Percentiles rank a stretch among this genome's conserved stretches.
phyloP scores from a whole-genome alignment of 345 rosid species.

The Sisymbrium irio region DNA sequence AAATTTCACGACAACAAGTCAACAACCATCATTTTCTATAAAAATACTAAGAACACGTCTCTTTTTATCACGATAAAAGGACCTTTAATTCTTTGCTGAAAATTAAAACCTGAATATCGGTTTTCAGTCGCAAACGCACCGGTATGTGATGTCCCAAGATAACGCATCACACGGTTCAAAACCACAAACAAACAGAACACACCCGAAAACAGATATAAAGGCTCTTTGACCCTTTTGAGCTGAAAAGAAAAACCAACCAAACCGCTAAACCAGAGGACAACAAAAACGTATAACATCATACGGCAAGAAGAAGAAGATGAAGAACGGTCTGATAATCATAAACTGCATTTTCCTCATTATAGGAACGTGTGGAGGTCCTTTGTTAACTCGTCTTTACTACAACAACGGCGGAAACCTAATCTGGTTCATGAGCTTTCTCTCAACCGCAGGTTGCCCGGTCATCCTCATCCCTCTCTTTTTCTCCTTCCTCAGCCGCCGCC shows the following conservation, averaged over 20 bases:
- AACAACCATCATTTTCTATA: too few species aligned
- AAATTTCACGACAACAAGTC: too few species aligned
- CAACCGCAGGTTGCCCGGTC: slow-evolving; percentile 54
- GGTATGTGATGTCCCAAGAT: neutral
- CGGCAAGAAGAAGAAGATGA: slow-evolving; percentile 9
- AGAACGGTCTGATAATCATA: slow-evolving; percentile 26
- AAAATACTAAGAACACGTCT: too few species aligned
- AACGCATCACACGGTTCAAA: slow-evolving; percentile 9
- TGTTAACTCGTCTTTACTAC: slow-evolving; percentile 68
- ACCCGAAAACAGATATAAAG: neutral
- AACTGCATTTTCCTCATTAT: slow-evolving; percentile 47
- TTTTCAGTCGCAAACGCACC: neutral
- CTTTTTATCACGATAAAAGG: too few species aligned
- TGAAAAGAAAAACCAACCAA: neutral
- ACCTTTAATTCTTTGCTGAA: too few species aligned
- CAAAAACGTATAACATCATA: neutral
- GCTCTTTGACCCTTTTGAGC: neutral
- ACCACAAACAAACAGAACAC: slow-evolving; percentile 14
- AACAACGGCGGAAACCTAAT: slow-evolving; percentile 61
- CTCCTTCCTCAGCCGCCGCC: slow-evolving; percentile 39
- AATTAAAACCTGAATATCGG: too few species aligned
- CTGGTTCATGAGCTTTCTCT: slow-evolving; percentile 68
- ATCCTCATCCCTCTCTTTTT: slow-evolving; percentile 44
- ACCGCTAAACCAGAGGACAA: neutral
- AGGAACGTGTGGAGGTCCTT: slow-evolving; percentile 67